Conservation (phyloP, 192 early-diverging fungal species). For the Coemansia sp. region DNA sequence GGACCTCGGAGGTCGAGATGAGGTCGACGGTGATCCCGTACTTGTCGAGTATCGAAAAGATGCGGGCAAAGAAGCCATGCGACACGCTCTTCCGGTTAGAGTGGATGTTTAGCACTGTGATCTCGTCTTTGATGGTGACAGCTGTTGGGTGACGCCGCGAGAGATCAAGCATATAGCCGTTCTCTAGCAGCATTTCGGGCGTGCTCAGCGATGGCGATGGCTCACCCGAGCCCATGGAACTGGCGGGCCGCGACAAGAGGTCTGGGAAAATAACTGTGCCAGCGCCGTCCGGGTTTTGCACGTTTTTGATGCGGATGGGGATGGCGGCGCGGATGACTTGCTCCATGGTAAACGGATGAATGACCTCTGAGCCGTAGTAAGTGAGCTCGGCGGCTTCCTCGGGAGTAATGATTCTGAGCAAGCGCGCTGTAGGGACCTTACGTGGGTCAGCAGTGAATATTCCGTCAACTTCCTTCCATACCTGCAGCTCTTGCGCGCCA, state of each 20-base stretch:
- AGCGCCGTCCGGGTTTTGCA: constrained; percentile 85
- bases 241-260: constrained; percentile 53
- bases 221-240: constrained; percentile 52
- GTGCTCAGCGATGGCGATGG: constrained; percentile 58
- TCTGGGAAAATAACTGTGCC: constrained; percentile 96
- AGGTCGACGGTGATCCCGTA: constrained; percentile 92
- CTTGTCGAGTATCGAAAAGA: constrained; percentile 87
- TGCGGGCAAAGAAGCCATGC: constrained; percentile 97
- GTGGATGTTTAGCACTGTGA: constrained; percentile 94
- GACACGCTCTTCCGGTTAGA: constrained; percentile 94
- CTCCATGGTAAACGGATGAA: constrained; percentile 99
- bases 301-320: constrained; percentile 99
- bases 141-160: constrained; percentile 86
- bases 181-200: constrained; percentile 62
- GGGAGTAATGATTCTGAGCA: constrained; percentile 91
- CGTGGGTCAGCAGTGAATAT: constrained; percentile 99
- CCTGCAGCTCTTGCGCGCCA: constrained; percentile 88
- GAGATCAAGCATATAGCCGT: constrained; percentile 72
- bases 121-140: constrained; percentile 98
- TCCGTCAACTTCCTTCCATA: constrained; percentile 99
- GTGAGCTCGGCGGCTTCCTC: constrained; percentile 98
- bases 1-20: constrained; percentile 91
- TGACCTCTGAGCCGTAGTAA: constrained; percentile 93
- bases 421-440: constrained; percentile 81
- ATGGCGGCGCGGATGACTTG: constrained; percentile 95